Conservation (phyloP, 2,329 filamentous ascomycete genomes). For the Microascus cirrosus region DNA sequence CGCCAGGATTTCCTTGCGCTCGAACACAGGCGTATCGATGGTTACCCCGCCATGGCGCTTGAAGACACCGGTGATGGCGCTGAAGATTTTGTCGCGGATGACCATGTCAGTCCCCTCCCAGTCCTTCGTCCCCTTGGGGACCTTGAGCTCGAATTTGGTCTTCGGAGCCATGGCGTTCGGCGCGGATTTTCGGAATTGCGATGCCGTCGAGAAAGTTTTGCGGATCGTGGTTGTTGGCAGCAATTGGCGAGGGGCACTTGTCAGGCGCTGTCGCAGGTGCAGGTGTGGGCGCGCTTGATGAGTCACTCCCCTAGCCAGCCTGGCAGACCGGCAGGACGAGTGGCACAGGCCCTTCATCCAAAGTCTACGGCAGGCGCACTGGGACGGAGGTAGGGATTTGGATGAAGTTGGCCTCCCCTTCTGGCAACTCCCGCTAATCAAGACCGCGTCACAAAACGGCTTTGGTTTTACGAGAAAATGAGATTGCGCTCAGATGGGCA, state of each 20-base stretch:
- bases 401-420: neutral
- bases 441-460: neutral
- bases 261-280: neutral
- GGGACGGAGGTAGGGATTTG: neutral
- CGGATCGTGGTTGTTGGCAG: neutral
- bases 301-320: conserved; percentile 5
- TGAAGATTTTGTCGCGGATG: conserved; percentile 71
- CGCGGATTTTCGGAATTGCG: neutral
- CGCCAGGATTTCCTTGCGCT: conserved; percentile 74
- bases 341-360: conserved; percentile 4
- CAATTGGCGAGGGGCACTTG: neutral
- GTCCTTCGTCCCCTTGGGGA: conserved; percentile 84
- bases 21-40: conserved; percentile 76
- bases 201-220: conserved; percentile 1
- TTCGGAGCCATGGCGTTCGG: conserved; percentile 14
- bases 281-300: conserved; percentile 1
- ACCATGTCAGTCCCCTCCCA: conserved; percentile 72
- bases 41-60: conserved; percentile 72
- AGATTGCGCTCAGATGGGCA: neutral
- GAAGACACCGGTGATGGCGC: conserved; percentile 65
- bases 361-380: neutral
- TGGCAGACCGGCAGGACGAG: conserved; percentile 1
- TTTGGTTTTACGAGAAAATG: neutral
- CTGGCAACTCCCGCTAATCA: neutral
- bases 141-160: conserved; percentile 62